phyloP scores from a whole-genome alignment of 768 basidiomycete species.

The Serendipita indica region DNA sequence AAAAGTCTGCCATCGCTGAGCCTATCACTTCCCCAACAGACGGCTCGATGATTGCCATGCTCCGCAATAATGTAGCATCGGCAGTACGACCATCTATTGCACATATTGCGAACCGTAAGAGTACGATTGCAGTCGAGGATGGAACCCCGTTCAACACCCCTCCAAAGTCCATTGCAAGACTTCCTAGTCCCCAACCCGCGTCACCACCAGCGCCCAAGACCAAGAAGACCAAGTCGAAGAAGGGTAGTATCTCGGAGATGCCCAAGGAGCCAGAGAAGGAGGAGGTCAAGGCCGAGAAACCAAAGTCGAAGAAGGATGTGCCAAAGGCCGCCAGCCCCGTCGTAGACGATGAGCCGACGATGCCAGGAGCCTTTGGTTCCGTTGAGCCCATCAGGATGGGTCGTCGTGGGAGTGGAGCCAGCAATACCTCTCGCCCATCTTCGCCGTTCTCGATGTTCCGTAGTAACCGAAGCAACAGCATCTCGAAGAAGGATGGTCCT shows the following conservation, averaged over 20 bases:
- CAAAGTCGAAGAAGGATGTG: neutral
- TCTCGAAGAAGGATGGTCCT: neutral
- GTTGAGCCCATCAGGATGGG: neutral
- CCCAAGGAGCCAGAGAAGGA: neutral
- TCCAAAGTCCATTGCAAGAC: neutral
- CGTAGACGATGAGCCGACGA: neutral
- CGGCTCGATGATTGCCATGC: neutral
- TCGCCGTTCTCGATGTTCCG: neutral
- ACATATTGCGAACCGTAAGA: neutral
- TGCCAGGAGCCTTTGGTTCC: neutral
- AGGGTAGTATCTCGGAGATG: neutral
- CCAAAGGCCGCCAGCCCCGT: neutral
- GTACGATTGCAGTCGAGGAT: constrained; percentile 7
- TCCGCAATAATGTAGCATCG: neutral
- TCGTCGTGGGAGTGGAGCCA: neutral
- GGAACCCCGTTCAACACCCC: constrained; percentile 1
- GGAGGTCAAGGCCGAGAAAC: neutral
- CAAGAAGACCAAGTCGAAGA: constrained; percentile 7
- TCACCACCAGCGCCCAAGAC: neutral
- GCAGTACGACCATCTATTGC: neutral
- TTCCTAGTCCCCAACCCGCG: neutral
- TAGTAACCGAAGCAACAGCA: neutral
- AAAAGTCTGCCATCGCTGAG: neutral
- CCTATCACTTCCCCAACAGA: neutral
- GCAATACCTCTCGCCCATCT: neutral